A percentile compares a stretch with the other conserved stretches of the same genome.
phyloP scores from a whole-genome alignment of 2,329 filamentous ascomycete species.

The Annulohypoxylon truncatum region DNA sequence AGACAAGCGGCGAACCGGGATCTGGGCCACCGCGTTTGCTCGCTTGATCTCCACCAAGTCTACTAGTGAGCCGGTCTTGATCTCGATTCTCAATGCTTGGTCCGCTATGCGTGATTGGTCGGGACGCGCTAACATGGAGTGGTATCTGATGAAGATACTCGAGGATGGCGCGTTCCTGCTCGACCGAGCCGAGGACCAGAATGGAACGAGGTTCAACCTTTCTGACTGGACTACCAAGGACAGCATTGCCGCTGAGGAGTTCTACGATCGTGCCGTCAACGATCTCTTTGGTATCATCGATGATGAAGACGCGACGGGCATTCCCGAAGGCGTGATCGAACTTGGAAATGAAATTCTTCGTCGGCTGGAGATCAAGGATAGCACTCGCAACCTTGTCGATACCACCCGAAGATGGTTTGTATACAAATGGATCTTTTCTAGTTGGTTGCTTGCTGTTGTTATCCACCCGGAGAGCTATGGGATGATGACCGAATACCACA shows the following conservation, averaged over 20 bases:
- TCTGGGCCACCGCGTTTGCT: slow-evolving; percentile 90
- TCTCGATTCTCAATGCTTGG: slow-evolving; percentile 89
- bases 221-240: slow-evolving; percentile 81
- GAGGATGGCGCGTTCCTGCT: slow-evolving; percentile 92
- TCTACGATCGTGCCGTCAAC: slow-evolving; percentile 84
- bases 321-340: slow-evolving; percentile 86
- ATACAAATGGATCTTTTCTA: slow-evolving; percentile 91
- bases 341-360: slow-evolving; percentile 85
- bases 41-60: slow-evolving; percentile 82
- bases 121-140: slow-evolving; percentile 88
- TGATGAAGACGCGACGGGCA: slow-evolving; percentile 83
- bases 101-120: slow-evolving; percentile 89
- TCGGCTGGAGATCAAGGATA: slow-evolving; percentile 75
- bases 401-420: slow-evolving; percentile 86
- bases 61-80: slow-evolving; percentile 82
- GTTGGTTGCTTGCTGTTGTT: slow-evolving; percentile 84
- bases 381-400: slow-evolving; percentile 70
- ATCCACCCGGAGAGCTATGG: slow-evolving; percentile 86
- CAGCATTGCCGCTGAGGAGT: slow-evolving; percentile 85
- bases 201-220: slow-evolving; percentile 76
- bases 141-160: slow-evolving; percentile 93
- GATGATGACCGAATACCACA: slow-evolving; percentile 89
- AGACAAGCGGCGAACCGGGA: slow-evolving; percentile 80
- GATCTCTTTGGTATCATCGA: slow-evolving; percentile 88
- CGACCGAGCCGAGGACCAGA: slow-evolving; percentile 84